phyloP scores from a whole-genome alignment of 148 eudicot species.

The Camellia sinensis region DNA sequence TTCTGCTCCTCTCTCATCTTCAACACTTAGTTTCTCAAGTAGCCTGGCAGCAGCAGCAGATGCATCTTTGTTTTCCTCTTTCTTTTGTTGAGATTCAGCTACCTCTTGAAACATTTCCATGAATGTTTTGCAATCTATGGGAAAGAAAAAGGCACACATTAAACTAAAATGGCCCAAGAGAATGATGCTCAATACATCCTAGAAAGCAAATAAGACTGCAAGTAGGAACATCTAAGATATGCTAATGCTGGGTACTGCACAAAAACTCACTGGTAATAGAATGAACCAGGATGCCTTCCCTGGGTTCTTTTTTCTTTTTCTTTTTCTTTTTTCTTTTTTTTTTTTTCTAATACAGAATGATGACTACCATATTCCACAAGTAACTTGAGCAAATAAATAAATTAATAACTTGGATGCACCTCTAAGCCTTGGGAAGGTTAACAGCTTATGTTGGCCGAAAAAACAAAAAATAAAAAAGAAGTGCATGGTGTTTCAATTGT shows the following conservation, averaged over 20 bases:
- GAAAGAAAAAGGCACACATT: neutral
- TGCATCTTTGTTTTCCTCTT: slow-evolving; percentile 58
- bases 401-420: neutral
- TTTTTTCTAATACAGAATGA: neutral
- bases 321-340: neutral
- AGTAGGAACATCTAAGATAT: neutral
- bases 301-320: neutral
- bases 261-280: neutral
- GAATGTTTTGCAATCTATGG: slow-evolving; percentile 67
- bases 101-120: slow-evolving; percentile 70
- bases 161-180: neutral
- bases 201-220: neutral
- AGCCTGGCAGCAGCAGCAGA: slow-evolving; percentile 61
- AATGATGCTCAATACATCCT: neutral
- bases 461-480: too few relatives aligned
- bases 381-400: neutral
- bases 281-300: neutral
- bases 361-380: neutral
- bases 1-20: slow-evolving; percentile 40
- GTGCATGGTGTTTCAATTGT: too few relatives aligned
- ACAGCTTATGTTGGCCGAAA: too few relatives aligned
- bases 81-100: slow-evolving; percentile 61
- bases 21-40: slow-evolving; percentile 64
- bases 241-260: neutral
- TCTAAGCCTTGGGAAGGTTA: too few relatives aligned